phyloP scores from a whole-genome alignment of 2,329 filamentous ascomycete species.

The Pseudopithomyces chartarum region DNA sequence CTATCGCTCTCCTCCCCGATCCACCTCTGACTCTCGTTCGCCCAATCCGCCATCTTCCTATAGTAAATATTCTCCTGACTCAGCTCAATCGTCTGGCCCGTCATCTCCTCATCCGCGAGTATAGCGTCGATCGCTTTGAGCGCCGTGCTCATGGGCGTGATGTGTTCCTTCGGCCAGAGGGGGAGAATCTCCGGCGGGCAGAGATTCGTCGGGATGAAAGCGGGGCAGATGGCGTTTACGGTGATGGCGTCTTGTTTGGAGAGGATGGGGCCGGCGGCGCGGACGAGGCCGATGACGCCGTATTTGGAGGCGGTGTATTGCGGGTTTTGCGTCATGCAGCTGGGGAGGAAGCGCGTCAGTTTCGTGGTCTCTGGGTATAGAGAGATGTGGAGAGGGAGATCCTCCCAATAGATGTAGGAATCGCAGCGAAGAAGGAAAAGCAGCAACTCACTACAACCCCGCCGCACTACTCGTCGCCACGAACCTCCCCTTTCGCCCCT shows the following conservation, averaged over 20 bases:
- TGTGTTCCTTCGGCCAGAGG: slow-evolving; percentile 45
- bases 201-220: slow-evolving; percentile 46
- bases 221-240: slow-evolving; percentile 49
- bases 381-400: no score
- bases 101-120: slow-evolving; percentile 39
- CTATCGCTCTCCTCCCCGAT: slow-evolving; percentile 33
- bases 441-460: slow-evolving; percentile 41
- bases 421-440: background rate
- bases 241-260: slow-evolving; percentile 39
- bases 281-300: slow-evolving; percentile 47
- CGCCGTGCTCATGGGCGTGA: slow-evolving; percentile 49
- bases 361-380: no score
- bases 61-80: slow-evolving; percentile 49
- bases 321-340: slow-evolving; percentile 40
- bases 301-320: slow-evolving; percentile 52
- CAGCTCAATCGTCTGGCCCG: slow-evolving; percentile 49
- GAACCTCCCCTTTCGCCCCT: slow-evolving; percentile 33
- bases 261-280: slow-evolving; percentile 42
- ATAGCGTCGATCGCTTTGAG: slow-evolving; percentile 47
- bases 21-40: slow-evolving; percentile 49
- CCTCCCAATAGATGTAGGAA: no score
- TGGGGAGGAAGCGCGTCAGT: no score
- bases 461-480: slow-evolving; percentile 47
- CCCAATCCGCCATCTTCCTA: slow-evolving; percentile 44
- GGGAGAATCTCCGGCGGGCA: slow-evolving; percentile 45